phyloP scores from a whole-genome alignment of 306 rosid species.

The Gynostemma pentaphyllum region DNA sequence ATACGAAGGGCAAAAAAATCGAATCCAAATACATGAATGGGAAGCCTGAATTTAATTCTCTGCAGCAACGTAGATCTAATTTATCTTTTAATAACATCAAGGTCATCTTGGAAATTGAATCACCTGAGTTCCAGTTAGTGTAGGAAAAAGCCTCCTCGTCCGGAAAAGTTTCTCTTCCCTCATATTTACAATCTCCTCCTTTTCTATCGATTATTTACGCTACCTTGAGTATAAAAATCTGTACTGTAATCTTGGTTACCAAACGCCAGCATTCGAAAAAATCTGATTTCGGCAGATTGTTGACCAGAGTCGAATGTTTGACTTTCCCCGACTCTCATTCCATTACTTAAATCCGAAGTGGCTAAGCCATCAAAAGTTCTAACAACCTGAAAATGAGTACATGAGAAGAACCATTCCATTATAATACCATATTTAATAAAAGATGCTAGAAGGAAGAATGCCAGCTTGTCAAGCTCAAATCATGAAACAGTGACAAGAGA shows the following conservation, averaged over 20 bases:
- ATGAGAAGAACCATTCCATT: not conserved
- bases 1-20: not conserved
- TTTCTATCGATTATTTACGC: conserved; percentile 10
- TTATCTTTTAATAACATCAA: conserved; percentile 1
- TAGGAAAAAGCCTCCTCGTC: not conserved
- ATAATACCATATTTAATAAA: not conserved
- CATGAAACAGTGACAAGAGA: not conserved
- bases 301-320: conserved; percentile 52
- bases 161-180: not conserved
- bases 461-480: not conserved
- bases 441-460: not conserved
- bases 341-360: conserved; percentile 59
- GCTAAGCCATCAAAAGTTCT: conserved; percentile 69
- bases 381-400: conserved; percentile 45
- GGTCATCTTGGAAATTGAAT: conserved; percentile 4
- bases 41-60: not conserved
- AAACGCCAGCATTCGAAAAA: conserved; percentile 67
- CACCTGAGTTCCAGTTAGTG: not conserved
- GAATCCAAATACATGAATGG: not conserved
- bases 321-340: conserved; percentile 83
- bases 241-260: conserved; percentile 67
- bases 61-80: not conserved
- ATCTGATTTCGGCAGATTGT: conserved; percentile 58
- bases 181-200: conserved; percentile 23
- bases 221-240: conserved; percentile 42